These are phyloP conservation scores for Colletotrichum coccodes DNA, from an alignment of 2,329 filamentous ascomycete genomes.

Conservation along the genomic window DNA sequence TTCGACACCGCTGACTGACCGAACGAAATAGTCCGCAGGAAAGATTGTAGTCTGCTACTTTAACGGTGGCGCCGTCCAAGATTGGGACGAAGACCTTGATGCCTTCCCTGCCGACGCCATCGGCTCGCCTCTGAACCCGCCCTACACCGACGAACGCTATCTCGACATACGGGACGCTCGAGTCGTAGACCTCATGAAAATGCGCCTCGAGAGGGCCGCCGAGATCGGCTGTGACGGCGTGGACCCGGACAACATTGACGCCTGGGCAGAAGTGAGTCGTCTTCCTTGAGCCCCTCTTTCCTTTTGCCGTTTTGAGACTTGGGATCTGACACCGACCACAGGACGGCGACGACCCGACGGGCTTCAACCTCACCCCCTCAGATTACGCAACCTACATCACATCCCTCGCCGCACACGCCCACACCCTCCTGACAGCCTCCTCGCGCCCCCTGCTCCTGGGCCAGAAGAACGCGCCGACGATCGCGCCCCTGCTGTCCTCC, in stretches of 20 bases:
- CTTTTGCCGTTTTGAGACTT: no score
- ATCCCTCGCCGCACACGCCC: constrained; percentile 41
- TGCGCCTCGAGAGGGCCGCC: constrained; percentile 41
- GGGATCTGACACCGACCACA: constrained; percentile 8
- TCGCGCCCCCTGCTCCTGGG: constrained; percentile 40
- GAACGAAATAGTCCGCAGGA: constrained; percentile 27
- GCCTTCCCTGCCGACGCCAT: constrained; percentile 38
- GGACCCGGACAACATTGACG: constrained; percentile 48
- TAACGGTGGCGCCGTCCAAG: constrained; percentile 44
- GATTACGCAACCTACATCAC: constrained; percentile 43
- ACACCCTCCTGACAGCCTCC: constrained; percentile 39
- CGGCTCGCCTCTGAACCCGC: constrained; percentile 38
- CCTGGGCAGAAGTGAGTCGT: constrained; percentile 37
- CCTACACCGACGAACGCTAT: constrained; percentile 42
- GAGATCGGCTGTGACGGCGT: constrained; percentile 44
- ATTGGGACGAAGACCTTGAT: constrained; percentile 37
- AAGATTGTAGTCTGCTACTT: constrained; percentile 48
- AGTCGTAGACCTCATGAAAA: constrained; percentile 44
- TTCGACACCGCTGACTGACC: background rate
- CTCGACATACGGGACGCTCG: constrained; percentile 39
- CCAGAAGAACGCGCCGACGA: constrained; percentile 46
- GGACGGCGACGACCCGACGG: constrained; percentile 39
- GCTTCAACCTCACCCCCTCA: constrained; percentile 41
- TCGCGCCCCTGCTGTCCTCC: constrained; percentile 38
- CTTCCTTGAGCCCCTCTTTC: background rate